A percentile compares a stretch with the other conserved stretches of the same genome.
These are phyloP conservation scores for Serendipita sp. DNA, from an alignment of 768 basidiomycete species.

Conservation along the genomic window DNA sequence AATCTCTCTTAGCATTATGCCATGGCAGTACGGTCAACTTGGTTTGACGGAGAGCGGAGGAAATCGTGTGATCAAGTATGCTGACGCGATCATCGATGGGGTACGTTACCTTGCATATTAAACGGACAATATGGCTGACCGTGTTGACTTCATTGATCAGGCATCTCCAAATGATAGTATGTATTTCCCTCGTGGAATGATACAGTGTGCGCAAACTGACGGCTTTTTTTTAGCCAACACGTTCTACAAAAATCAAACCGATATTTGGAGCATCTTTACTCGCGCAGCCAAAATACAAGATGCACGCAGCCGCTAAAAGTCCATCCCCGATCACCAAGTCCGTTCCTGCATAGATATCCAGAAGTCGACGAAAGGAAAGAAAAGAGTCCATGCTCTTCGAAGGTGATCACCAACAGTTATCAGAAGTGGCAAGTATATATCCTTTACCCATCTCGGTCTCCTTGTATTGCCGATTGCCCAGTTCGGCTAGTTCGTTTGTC, in stretches of 20 bases:
- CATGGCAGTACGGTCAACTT: conserved; percentile 40
- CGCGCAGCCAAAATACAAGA: not conserved
- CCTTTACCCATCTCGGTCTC: no score
- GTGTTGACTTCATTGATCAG: conserved; percentile 10
- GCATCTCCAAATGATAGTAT: conserved; percentile 42
- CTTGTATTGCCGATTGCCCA: no score
- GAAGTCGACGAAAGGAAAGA: no score
- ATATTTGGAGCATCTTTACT: conserved; percentile 36
- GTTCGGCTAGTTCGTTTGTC: no score
- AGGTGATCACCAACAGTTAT: no score
- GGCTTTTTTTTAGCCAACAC: conserved; percentile 23
- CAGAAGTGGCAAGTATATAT: no score
- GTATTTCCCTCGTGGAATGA: conserved; percentile 1
- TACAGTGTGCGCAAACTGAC: not conserved
- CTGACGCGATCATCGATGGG: conserved; percentile 34
- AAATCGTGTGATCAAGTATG: conserved; percentile 37
- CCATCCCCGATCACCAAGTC: no score
- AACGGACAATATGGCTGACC: not conserved
- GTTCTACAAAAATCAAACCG: conserved; percentile 36
- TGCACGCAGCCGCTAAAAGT: not conserved
- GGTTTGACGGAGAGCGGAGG: conserved; percentile 35
- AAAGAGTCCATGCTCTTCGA: no score
- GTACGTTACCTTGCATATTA: conserved; percentile 12
- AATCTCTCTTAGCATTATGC: conserved; percentile 28
- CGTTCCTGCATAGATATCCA: no score